These are phyloP conservation scores for Tylopilus sp. DNA, from an alignment of 768 basidiomycete genomes.

Conservation along the genomic window DNA sequence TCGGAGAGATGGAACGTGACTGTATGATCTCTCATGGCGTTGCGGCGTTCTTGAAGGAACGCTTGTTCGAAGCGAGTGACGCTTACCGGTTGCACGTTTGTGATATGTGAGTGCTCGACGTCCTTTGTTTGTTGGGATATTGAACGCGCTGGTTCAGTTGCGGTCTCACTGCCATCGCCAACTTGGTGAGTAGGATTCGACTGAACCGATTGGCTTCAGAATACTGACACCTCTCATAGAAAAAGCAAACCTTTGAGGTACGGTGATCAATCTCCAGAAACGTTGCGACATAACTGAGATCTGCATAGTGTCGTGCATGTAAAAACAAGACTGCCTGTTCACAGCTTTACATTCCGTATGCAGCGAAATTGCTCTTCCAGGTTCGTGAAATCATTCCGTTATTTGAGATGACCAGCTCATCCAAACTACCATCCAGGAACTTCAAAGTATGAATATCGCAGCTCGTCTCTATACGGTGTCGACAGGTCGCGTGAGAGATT, in stretches of 20 bases:
- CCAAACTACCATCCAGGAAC: conserved; percentile 49
- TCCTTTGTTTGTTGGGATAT: neutral
- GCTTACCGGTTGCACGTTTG: conserved; percentile 95
- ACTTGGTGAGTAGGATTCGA: conserved; percentile 59
- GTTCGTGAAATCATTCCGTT: conserved; percentile 36
- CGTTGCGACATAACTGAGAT: conserved; percentile 2
- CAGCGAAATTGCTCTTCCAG: conserved; percentile 95
- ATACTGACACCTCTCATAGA: conserved; percentile 40
- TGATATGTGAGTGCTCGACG: conserved; percentile 69
- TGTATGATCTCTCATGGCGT: conserved; percentile 99
- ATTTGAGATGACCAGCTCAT: neutral
- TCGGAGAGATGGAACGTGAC: conserved; percentile 99
- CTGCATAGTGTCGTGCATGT: conserved; percentile 78
- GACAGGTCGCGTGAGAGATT: conserved; percentile 79
- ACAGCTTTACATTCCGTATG: conserved; percentile 91
- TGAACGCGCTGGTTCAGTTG: conserved; percentile 50
- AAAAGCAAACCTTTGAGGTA: conserved; percentile 97
- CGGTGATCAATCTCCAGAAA: conserved; percentile 4
- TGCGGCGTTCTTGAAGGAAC: conserved; percentile 96
- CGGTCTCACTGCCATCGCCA: conserved; percentile 95
- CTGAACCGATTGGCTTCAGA: conserved; percentile 1
- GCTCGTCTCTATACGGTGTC: conserved; percentile 84
- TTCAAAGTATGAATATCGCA: conserved; percentile 95
- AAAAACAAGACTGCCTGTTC: conserved; percentile 96
- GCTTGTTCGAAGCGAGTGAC: conserved; percentile 90